Base-by-base conservation (phyloP, 768 basidiomycete genomes). In the Trametes punicea region DNA sequence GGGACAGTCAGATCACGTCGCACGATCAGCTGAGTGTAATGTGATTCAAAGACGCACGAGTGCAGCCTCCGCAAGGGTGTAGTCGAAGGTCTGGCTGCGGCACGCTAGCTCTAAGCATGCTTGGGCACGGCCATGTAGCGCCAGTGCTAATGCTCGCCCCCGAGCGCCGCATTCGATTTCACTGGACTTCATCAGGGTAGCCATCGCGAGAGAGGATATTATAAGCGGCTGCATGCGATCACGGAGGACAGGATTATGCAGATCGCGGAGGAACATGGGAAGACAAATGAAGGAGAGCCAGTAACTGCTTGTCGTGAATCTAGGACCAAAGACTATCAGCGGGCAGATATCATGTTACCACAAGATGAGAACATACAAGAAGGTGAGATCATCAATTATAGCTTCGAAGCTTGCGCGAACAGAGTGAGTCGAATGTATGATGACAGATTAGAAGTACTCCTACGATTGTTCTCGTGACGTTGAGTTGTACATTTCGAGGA, bases 171-270 rank as follows among this genome's bases (percentile, higher is more conserved):
- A 71, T 62, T 85, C 87, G 38, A 81, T 65, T 62, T 85, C 81
- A 65, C 88, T 89, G 1, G 88, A 89, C 60, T 80, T 79, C 78
- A 89, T 83, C 11, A 92, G 75, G 30, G 75, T 83, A 0, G 87
- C 80, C 73, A 91, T 75, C 1, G 90, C 90, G 29, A 91, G 73
- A 6, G 77, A 78, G 2, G 88, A 78, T 27, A 84, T 76, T 42
- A 91, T 77, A 55, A 92, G 80, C 6, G 90, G 88, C 59, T 90
- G 88, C 57, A 90, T 81, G 13, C 69, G 70, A 20, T 75, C 65
- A 13, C 85, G 80, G 26, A 78, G 73, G n/a, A 76, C 75, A 1
- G 81, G 75, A 61, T 79, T 73, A 60, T 70, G 74, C 44, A 91
- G 69, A 52, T 74, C 77, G 47, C 75, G 73, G 57, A 81, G 67